A percentile compares a stretch with the other conserved stretches of the same genome.
phyloP scores from a whole-genome alignment of 2,329 filamentous ascomycete species.

The Torrubiellomyces zombiae region DNA sequence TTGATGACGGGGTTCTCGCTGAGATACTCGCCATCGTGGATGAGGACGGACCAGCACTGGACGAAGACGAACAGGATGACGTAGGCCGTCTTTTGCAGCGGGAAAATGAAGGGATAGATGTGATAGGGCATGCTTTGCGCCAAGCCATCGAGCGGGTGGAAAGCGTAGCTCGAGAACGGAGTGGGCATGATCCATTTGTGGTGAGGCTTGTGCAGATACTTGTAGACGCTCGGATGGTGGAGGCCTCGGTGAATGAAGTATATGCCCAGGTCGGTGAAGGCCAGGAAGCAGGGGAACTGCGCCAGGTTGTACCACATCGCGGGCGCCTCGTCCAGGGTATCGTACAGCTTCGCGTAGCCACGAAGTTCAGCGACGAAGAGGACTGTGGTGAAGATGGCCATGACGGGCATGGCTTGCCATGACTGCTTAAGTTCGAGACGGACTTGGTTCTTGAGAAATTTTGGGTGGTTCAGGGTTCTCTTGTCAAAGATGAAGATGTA shows the following conservation, averaged over 20 bases:
- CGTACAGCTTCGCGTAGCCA: conserved; percentile 77
- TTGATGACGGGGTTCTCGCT: conserved; percentile 85
- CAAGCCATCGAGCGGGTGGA: conserved; percentile 88
- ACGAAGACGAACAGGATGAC: conserved; percentile 78
- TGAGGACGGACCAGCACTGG: conserved; percentile 94
- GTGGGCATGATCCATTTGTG: conserved; percentile 99
- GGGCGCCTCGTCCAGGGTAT: conserved; percentile 57
- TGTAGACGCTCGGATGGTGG: conserved; percentile 66
- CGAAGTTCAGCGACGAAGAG: conserved; percentile 72
- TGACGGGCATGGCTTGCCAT: conserved; percentile 58
- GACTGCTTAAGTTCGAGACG: conserved; percentile 72
- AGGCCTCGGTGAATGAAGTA: conserved; percentile 83
- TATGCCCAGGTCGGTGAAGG: conserved; percentile 74
- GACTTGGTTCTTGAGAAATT: conserved; percentile 90
- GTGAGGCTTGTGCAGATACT: conserved; percentile 84
- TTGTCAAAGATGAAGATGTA: conserved; percentile 90
- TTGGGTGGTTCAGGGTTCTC: conserved; percentile 71
- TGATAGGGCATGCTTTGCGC: conserved; percentile 84
- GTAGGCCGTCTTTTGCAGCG: conserved; percentile 80
- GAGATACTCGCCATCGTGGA: conserved; percentile 89
- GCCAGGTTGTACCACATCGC: conserved; percentile 61
- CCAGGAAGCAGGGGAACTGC: conserved; percentile 76
- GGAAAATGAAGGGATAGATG: conserved; percentile 82
- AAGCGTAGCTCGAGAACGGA: conserved; percentile 80
- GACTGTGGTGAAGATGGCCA: conserved; percentile 66